Percentiles rank a stretch among this genome's conserved stretches.
These are phyloP conservation scores for Naganishia sp. DNA, from an alignment of 1,284 basidiomycete genomes.

Conservation along the genomic window DNA sequence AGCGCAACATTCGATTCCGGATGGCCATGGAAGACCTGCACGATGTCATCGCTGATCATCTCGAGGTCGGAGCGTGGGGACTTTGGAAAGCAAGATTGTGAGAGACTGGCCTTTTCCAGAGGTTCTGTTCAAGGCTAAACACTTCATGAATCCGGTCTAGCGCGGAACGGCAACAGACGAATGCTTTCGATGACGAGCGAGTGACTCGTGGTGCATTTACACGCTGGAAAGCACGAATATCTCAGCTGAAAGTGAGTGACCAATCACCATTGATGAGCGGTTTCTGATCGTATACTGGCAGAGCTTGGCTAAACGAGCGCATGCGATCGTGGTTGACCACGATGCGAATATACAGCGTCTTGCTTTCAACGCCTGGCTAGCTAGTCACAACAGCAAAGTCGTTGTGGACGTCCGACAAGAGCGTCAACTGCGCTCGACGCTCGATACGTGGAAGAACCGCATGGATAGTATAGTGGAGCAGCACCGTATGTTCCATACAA, in stretches of 20 bases:
- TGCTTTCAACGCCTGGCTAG: slow-evolving; percentile 27
- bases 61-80: slow-evolving; percentile 14
- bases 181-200: slow-evolving; percentile 7
- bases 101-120: background rate
- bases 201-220: background rate
- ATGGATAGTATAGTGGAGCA: slow-evolving; percentile 18
- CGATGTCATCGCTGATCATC: slow-evolving; percentile 12
- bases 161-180: slow-evolving; percentile 6
- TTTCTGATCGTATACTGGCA: background rate
- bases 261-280: background rate
- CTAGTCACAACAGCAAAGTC: slow-evolving; percentile 21
- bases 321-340: slow-evolving; percentile 20
- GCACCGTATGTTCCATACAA: slow-evolving; percentile 3
- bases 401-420: slow-evolving; percentile 2
- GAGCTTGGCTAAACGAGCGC: slow-evolving; percentile 25
- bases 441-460: slow-evolving; percentile 14
- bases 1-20: slow-evolving; percentile 5
- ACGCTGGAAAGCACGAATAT: slow-evolving; percentile 10
- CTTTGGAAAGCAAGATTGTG: slow-evolving; percentile 11
- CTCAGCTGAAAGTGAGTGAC: slow-evolving; percentile 13
- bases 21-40: background rate
- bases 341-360: slow-evolving; percentile 21
- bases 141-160: background rate
- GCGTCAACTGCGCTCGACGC: slow-evolving; percentile 7
- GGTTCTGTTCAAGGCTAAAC: no score